Evolutionary conservation across 768 basidiomycete species (phyloP), one percentile per base, ranked within the genome.

Genomic region (Termitomyces eurrhizus): DNA sequence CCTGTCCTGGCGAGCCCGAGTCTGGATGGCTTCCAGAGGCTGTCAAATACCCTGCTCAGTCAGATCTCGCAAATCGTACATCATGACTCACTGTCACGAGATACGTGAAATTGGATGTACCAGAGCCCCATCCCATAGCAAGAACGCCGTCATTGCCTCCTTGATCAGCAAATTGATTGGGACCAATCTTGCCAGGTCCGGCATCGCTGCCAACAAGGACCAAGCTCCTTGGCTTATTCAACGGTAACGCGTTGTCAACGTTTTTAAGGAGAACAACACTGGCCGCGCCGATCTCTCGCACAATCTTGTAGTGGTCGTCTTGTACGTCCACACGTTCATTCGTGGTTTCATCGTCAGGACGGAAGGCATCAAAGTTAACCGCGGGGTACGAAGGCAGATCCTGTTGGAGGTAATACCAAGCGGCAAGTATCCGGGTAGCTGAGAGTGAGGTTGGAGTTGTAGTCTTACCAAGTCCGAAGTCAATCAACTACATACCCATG

Each of bases 111-210:
- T 85, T 83, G 13, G 84, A 79, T 0, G 93, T 92, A 6, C 92
- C 93, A 53, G 88, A 90, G 41, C 93, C 95, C 95, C 95, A 97
- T 14, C 93, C 93, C 88, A 94, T 89, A 8, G 92, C 93, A 24
- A 97, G 79, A 18, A 89, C 79, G 11, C 93, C 93, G 52, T 80
- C 83, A 35, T 77, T 74, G 29, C 87, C 86, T 52, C 81, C 85
- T 65, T 80, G 83, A 63, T 92, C 88, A 8, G 73, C 21, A 56
- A 85, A 92, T 56, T 84, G 80, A 67, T 93, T 93, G 0, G 92
- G 89, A 0, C 92, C 92, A 33, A 78, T 73, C 45, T 65, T 73
- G 24, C 84, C 82, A 1, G 90, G 89, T 7, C 83, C 89, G 6
- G 83, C 83, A 64, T 84, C 82, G 62, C 84, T 84, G 24, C 89